phyloP scores from a whole-genome alignment of 139 green algal genomes.

The Chlorella ohadii region DNA sequence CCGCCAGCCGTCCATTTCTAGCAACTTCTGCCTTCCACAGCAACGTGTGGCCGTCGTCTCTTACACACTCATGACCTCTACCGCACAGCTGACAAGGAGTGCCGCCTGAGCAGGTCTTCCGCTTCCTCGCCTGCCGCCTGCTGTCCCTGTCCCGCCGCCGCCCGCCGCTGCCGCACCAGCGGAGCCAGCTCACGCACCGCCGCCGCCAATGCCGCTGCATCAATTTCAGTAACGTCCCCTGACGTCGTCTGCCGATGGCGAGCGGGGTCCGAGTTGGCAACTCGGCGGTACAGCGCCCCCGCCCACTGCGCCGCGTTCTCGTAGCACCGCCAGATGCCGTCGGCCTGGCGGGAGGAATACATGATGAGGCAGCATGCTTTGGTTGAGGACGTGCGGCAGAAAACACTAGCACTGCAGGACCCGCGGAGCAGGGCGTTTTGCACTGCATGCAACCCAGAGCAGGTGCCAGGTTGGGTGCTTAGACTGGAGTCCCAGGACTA shows the following conservation, averaged over 20 bases:
- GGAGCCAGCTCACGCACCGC: slow-evolving; percentile 28
- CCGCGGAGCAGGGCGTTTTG: no score
- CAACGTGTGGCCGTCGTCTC: no score
- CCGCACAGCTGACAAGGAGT: no score
- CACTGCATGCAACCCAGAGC: no score
- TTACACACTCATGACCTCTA: no score
- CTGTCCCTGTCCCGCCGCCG: background rate
- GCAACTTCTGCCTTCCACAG: no score
- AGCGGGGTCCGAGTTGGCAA: slow-evolving; percentile 19
- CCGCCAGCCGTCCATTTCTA: no score
- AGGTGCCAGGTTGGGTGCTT: no score
- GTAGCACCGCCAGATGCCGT: slow-evolving; percentile 41
- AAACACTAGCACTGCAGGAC: background rate
- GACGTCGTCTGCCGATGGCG: background rate
- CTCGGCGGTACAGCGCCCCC: slow-evolving; percentile 24
- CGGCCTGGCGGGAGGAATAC: background rate
- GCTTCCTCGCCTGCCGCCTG: background rate
- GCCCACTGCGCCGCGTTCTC: slow-evolving; percentile 30
- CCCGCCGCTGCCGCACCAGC: background rate
- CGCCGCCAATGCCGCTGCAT: background rate
- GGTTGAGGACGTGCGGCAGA: no score
- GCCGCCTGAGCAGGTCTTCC: background rate
- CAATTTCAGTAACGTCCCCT: slow-evolving; percentile 13
- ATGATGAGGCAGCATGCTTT: background rate
- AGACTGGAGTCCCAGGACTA: no score